These are phyloP conservation scores for Xylaria multiplex DNA, from an alignment of 2,329 filamentous ascomycete genomes.

Conservation along the genomic window DNA sequence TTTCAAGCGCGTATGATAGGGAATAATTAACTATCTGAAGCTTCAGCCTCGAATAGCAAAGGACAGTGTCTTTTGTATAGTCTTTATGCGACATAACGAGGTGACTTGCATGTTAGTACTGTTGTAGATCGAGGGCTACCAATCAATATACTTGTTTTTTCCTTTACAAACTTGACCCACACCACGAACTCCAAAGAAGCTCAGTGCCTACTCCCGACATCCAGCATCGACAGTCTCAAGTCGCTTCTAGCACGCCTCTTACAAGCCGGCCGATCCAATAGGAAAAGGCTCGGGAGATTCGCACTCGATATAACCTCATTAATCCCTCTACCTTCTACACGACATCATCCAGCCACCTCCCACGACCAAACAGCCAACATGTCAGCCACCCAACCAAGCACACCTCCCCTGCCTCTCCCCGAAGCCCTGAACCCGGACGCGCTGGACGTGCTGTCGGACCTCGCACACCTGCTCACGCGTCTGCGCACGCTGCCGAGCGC, in stretches of 20 bases:
- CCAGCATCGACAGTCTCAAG: background rate
- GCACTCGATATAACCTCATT: too few relatives aligned
- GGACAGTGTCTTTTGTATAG: too few relatives aligned
- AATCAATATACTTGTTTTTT: too few relatives aligned
- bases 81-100: too few relatives aligned
- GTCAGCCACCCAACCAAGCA: constrained; percentile 43
- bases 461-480: constrained; percentile 80
- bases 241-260: background rate
- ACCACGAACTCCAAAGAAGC: background rate
- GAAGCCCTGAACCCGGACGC: constrained; percentile 78
- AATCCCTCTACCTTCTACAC: background rate
- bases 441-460: constrained; percentile 85
- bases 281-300: too few relatives aligned
- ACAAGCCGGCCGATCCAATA: background rate
- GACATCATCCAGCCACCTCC: background rate
- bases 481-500: constrained; percentile 62
- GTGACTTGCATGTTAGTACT: too few relatives aligned
- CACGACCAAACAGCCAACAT: constrained; percentile 25
- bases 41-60: too few relatives aligned
- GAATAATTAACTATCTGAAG: too few relatives aligned
- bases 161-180: too few relatives aligned
- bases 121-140: too few relatives aligned
- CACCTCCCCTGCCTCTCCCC: constrained; percentile 61
- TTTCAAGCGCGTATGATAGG: constrained; percentile 7
- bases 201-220: background rate